These are phyloP conservation scores for Lactarius pseudohatsudake DNA, from an alignment of 768 basidiomycete genomes.

Conservation along the genomic window DNA sequence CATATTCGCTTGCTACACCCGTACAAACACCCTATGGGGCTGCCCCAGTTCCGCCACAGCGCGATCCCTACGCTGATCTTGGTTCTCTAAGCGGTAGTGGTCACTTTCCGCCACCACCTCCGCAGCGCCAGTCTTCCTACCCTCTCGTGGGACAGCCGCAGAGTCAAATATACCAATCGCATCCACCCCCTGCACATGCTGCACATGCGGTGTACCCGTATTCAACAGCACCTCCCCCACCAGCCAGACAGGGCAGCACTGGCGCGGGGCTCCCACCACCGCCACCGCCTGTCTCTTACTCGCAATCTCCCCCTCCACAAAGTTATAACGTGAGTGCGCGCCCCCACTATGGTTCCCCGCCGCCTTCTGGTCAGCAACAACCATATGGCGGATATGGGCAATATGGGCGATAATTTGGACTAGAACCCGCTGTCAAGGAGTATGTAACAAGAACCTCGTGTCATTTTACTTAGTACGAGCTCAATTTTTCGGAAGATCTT, in stretches of 20 bases:
- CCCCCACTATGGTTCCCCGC: conserved; percentile 20
- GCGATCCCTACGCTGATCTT: conserved; percentile 29
- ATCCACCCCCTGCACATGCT: conserved; percentile 31
- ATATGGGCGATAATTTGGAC: conserved; percentile 35
- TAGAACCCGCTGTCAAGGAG: background rate
- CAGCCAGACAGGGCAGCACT: conserved; percentile 25
- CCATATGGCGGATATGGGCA: conserved; percentile 35
- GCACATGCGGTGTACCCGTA: conserved; percentile 19
- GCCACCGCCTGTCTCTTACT: conserved; percentile 33
- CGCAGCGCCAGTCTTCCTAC: conserved; percentile 32
- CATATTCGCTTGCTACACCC: conserved; percentile 18
- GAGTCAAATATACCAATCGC: conserved; percentile 21
- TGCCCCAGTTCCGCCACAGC: conserved; percentile 33
- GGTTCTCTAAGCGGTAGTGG: conserved; percentile 20
- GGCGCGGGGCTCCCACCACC: conserved; percentile 34
- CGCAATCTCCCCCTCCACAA: conserved; percentile 31
- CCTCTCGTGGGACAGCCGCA: conserved; percentile 25
- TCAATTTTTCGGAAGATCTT: conserved; percentile 13
- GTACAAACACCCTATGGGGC: conserved; percentile 22
- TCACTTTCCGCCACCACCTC: conserved; percentile 30
- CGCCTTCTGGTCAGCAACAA: conserved; percentile 35
- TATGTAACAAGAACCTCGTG: conserved; percentile 18
- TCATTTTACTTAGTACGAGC: background rate
- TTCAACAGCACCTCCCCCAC: conserved; percentile 8
- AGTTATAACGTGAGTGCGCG: conserved; percentile 16